A percentile compares a stretch with the other conserved stretches of the same genome.
Conservation (phyloP, 192 early-diverging fungal genomes). For the Gigaspora rosea region DNA sequence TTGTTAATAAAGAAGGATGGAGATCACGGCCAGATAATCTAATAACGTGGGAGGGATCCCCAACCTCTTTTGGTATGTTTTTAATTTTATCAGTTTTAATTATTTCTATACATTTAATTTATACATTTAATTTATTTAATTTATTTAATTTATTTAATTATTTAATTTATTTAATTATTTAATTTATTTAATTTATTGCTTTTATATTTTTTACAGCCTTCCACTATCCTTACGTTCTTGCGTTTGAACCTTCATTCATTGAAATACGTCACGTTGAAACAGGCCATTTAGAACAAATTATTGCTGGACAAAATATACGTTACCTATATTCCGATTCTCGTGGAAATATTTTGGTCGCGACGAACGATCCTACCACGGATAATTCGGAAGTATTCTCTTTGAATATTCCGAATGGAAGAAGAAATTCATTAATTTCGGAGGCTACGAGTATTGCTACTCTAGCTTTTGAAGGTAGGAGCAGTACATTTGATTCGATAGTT, state of each 20-base stretch:
- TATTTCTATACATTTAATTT: no score
- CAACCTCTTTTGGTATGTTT: conserved; percentile 67
- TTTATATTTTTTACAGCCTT: conserved; percentile 46
- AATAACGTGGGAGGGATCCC: conserved; percentile 86
- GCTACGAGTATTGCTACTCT: conserved; percentile 19
- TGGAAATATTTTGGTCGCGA: conserved; percentile 23
- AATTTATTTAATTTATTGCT: not conserved
- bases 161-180: not conserved
- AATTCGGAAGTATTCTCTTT: conserved; percentile 31
- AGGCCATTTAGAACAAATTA: conserved; percentile 67
- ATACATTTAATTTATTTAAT: not conserved
- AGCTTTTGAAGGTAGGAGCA: not conserved
- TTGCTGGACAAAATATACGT: conserved; percentile 39
- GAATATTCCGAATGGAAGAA: conserved; percentile 17
- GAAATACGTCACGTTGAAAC: conserved; percentile 85
- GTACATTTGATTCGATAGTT: not conserved
- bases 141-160: not conserved
- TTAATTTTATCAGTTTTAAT: no score
- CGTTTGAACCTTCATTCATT: conserved; percentile 88
- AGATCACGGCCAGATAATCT: conserved; percentile 73
- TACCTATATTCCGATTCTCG: conserved; percentile 24
- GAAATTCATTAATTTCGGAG: conserved; percentile 5
- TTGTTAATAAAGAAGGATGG: conserved; percentile 84
- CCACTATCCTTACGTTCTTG: conserved; percentile 82
- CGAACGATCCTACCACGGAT: conserved; percentile 22